phyloP scores from a whole-genome alignment of 1,284 basidiomycete genomes.

The Cutaneotrichosporon sp. region DNA sequence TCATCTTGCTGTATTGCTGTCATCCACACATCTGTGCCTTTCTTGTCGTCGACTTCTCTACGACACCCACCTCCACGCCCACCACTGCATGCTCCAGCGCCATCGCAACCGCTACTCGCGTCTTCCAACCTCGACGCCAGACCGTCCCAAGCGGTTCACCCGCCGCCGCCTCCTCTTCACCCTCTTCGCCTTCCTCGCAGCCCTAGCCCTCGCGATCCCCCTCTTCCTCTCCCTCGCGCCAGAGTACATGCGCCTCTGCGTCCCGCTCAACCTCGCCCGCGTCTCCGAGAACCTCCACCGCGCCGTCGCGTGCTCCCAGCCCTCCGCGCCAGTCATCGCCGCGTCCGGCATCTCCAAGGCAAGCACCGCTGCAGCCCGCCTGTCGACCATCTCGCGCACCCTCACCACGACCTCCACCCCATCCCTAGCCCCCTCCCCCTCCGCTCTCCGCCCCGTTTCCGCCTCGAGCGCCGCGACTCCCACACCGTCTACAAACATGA shows the following conservation, averaged over 20 bases:
- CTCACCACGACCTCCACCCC: conserved; percentile 6
- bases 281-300: conserved; percentile 34
- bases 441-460: background rate
- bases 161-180: conserved; percentile 1
- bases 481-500: background rate
- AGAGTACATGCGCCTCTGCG: conserved; percentile 41
- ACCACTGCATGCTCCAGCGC: background rate
- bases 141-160: background rate
- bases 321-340: background rate
- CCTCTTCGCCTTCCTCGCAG: background rate
- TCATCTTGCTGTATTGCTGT: background rate
- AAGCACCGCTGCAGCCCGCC: background rate
- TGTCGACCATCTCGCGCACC: background rate
- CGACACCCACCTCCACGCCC: background rate
- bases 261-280: conserved; percentile 37
- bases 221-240: conserved; percentile 6
- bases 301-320: conserved; percentile 24
- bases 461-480: background rate
- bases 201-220: conserved; percentile 5
- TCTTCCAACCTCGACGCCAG: background rate
- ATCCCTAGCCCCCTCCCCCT: conserved; percentile 3
- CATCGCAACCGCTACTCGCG: conserved; percentile 1
- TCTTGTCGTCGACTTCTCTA: background rate
- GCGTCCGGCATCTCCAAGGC: background rate
- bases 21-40: background rate